Base-by-base conservation (phyloP, 148 eudicot genomes). In the Rhododendron vialii region DNA sequence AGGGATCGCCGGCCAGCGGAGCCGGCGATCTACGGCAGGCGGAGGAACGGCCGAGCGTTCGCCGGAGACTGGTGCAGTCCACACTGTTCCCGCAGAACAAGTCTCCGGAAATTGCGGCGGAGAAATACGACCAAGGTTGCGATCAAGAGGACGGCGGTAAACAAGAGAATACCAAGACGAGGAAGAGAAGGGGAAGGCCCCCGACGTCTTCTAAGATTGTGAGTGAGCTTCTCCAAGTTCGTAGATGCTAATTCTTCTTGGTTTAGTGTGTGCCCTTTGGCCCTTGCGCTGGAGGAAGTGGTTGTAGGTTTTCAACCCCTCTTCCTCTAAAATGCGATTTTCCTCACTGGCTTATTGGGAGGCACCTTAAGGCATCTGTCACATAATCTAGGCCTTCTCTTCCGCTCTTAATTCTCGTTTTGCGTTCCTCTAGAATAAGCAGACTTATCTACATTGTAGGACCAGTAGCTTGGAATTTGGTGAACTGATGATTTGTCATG, bases 11-110 rank as follows among this genome's bases (percentile, higher is more conserved):
- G 83, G 41, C 76, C 47, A 84, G 78, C 78, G 86, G 55, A 82
- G 83, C 57, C 12, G 89, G 78, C 87, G 90, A 90, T 85, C 86
- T 81, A 1, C 88, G n/a, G 50, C 81, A 88, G 81, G 86, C 88
- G 57, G 90, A 85, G 57, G 90, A 86, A 50, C 88, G 55, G 87
- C 89, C 88, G 17, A 80, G 80, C 35, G 88, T 85, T 41, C 92
- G 92, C 83, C 92, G 98, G 85, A 85, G 94, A 50, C 88, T 96
- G 59, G 91, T 96, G 50, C 98, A 96, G 83, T 89, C 95, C 84
- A 96, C 94, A 61, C 81, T 96, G 80, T 96, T 95, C 81, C 95
- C 95, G 28, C 92, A 86, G 15, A 92, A 59, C 65, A 59, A 83
- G 48, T 86, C 93, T 45, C 92, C 36, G 53, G 84, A 82, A 36